phyloP scores from a whole-genome alignment of 2,329 filamentous ascomycete species.

The Hypomyces perniciosus region DNA sequence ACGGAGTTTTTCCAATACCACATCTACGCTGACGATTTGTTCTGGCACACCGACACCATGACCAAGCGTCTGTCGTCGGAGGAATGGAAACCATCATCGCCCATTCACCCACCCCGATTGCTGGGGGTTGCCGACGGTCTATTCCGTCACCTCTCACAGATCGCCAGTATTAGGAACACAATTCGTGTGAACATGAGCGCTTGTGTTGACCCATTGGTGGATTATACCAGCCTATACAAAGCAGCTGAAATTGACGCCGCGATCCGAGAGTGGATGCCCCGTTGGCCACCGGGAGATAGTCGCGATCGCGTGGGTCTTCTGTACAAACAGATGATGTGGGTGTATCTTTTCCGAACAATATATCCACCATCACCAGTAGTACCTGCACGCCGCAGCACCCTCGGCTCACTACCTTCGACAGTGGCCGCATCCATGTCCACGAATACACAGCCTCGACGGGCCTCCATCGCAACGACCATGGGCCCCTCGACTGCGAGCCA shows the following conservation, averaged over 20 bases:
- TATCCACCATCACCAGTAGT: slow-evolving; percentile 42
- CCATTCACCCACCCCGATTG: slow-evolving; percentile 49
- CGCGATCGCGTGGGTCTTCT: slow-evolving; percentile 51
- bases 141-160: slow-evolving; percentile 71
- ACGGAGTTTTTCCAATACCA: slow-evolving; percentile 85
- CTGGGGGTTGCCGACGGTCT: slow-evolving; percentile 78
- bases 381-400: slow-evolving; percentile 25
- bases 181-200: slow-evolving; percentile 62
- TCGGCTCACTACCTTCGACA: slow-evolving; percentile 22
- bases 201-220: slow-evolving; percentile 60
- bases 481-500: slow-evolving; percentile 18
- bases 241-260: slow-evolving; percentile 70
- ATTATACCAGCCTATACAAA: slow-evolving; percentile 65
- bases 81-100: slow-evolving; percentile 36
- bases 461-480: slow-evolving; percentile 30
- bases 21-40: slow-evolving; percentile 57
- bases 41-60: slow-evolving; percentile 40
- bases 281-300: slow-evolving; percentile 51
- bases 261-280: slow-evolving; percentile 68
- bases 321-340: slow-evolving; percentile 62
- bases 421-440: slow-evolving; percentile 7
- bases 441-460: slow-evolving; percentile 22
- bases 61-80: slow-evolving; percentile 35
- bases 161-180: slow-evolving; percentile 68
- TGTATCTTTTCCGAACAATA: slow-evolving; percentile 57